Conservation (phyloP, 352 stramenopile genomes). For the Phytophthora cajani region DNA sequence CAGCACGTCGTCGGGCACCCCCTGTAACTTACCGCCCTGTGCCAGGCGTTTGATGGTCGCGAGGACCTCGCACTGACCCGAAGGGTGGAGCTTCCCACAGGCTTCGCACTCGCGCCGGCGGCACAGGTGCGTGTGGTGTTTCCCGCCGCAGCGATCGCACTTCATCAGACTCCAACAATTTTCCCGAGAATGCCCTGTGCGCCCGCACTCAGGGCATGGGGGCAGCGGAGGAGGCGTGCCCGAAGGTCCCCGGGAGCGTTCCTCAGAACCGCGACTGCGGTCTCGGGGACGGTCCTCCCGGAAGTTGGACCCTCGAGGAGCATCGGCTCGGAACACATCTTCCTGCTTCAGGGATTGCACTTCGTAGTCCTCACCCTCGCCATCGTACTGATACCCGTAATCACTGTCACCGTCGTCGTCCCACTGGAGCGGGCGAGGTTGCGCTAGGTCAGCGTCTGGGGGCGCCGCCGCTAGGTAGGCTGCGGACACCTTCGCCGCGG, state of each 20-base stretch:
- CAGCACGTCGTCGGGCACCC: background rate
- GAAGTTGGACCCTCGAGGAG: background rate
- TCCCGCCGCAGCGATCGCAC: constrained; percentile 8
- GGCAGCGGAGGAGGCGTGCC: background rate
- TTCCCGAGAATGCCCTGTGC: background rate
- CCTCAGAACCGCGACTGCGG: background rate
- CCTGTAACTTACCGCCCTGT: background rate
- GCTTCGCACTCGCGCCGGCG: background rate
- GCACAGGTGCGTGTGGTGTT: constrained; percentile 1
- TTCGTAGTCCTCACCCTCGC: background rate
- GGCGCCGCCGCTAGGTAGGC: background rate
- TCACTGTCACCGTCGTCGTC: background rate
- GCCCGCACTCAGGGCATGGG: background rate
- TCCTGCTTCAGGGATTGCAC: background rate
- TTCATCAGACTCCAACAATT: background rate
- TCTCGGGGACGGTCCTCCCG: background rate
- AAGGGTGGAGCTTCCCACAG: background rate
- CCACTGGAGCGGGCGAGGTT: background rate
- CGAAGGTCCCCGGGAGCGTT: background rate
- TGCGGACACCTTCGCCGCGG: background rate
- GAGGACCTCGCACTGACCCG: background rate
- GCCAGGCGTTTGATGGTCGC: background rate
- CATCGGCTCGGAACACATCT: background rate
- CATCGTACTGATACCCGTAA: constrained; percentile 1
- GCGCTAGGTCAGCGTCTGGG: background rate